These are phyloP conservation scores for Acacia concinna DNA, from an alignment of 331 rosid species.

Conservation along the genomic window DNA sequence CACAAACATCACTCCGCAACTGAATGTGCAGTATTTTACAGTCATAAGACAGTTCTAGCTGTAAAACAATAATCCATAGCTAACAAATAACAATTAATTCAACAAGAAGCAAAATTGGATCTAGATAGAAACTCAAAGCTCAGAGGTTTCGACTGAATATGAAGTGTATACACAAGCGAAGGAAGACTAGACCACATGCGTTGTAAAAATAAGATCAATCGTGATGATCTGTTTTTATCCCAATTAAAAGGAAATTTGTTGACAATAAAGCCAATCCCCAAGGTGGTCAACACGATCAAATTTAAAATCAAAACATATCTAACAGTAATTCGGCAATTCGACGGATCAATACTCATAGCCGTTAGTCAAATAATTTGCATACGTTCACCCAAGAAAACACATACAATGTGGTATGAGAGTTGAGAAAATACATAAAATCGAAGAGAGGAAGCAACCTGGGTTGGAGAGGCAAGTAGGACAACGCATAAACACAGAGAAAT, in stretches of 20 bases:
- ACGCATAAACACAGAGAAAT: slow-evolving; percentile 57
- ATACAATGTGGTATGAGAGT: slow-evolving; percentile 8
- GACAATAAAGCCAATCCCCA: neutral
- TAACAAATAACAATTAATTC: neutral
- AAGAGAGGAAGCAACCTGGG: slow-evolving; percentile 32
- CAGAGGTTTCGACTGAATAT: neutral
- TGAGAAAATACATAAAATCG: neutral
- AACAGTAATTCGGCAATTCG: slow-evolving; percentile 8
- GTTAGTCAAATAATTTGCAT: neutral
- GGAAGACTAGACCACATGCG: neutral
- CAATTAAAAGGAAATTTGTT: slow-evolving; percentile 3
- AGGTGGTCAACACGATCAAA: neutral
- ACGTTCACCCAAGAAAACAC: slow-evolving; percentile 13
- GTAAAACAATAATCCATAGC: neutral
- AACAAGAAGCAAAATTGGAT: slow-evolving; percentile 4
- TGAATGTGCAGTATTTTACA: neutral
- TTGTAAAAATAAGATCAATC: neutral
- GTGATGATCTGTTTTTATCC: neutral
- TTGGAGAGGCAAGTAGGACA: slow-evolving; percentile 37
- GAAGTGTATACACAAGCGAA: neutral
- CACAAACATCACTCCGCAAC: neutral
- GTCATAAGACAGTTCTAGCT: neutral
- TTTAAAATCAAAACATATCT: neutral
- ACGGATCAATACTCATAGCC: neutral
- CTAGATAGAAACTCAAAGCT: neutral